A percentile compares a stretch with the other conserved stretches of the same genome.
phyloP scores from a whole-genome alignment of 1,139 yeast species.

The Lodderomyces oxycetoniae region DNA sequence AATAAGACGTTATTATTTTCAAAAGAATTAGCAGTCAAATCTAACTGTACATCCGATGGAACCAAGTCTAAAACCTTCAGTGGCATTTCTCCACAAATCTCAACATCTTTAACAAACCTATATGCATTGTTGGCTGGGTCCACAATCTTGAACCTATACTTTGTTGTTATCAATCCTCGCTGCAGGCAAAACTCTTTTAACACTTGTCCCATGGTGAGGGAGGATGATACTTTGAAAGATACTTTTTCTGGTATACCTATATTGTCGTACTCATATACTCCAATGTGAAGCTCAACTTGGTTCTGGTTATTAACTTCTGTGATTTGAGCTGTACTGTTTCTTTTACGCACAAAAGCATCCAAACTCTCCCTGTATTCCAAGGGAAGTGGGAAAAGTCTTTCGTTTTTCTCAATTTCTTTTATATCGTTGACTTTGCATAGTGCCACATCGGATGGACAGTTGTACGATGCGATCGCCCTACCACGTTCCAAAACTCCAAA shows the following conservation, averaged over 20 bases:
- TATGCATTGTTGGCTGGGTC: constrained; percentile 9
- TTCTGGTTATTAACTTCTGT: constrained; percentile 5
- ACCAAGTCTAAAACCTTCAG: constrained; percentile 22
- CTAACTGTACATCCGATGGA: constrained; percentile 14
- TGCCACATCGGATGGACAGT: constrained; percentile 61
- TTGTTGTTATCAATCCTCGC: constrained; percentile 24
- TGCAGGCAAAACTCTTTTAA: constrained; percentile 30
- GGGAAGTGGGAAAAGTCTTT: constrained; percentile 52
- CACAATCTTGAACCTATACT: constrained; percentile 14
- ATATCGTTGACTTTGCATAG: constrained; percentile 43
- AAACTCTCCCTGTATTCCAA: constrained; percentile 32
- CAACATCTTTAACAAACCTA: constrained; percentile 18
- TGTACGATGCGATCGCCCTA: constrained; percentile 51
- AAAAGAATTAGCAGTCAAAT: constrained; percentile 6
- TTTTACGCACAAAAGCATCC: constrained; percentile 15
- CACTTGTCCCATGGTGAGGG: constrained; percentile 28
- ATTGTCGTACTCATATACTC: constrained; percentile 11
- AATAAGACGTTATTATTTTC: constrained; percentile 9
- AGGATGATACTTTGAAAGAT: constrained; percentile 9
- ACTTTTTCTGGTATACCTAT: constrained; percentile 9
- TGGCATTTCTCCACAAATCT: constrained; percentile 20
- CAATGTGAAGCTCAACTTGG: constrained; percentile 11
- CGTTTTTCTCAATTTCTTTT: constrained; percentile 30
- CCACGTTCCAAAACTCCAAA: constrained; percentile 65
- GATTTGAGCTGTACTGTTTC: constrained; percentile 12